A percentile compares a stretch with the other conserved stretches of the same genome.
These are phyloP conservation scores for Phaseolus coccineus DNA, from an alignment of 331 rosid genomes.

Conservation along the genomic window DNA sequence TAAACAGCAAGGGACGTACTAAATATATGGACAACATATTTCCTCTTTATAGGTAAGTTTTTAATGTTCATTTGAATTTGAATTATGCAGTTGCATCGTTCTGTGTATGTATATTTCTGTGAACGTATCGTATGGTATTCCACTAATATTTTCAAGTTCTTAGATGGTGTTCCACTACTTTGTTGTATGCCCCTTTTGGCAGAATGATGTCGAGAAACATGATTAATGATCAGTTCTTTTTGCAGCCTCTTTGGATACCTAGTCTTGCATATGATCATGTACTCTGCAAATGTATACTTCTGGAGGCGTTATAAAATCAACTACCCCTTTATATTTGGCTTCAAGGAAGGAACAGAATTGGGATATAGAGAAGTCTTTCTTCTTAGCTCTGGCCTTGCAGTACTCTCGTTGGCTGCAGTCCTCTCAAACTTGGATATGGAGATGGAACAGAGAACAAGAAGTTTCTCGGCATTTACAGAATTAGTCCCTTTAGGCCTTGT, in stretches of 20 bases:
- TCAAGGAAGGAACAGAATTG: slow-evolving; percentile 75
- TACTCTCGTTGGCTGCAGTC: slow-evolving; percentile 62
- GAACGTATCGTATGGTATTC: neutral
- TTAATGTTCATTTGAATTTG: neutral
- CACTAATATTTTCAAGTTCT: neutral
- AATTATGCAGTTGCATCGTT: neutral
- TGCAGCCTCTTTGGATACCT: slow-evolving; percentile 75
- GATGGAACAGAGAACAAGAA: slow-evolving; percentile 59
- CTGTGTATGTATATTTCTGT: too few relatives aligned
- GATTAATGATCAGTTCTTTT: slow-evolving; percentile 31
- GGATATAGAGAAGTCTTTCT: slow-evolving; percentile 61
- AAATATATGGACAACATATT: slow-evolving; percentile 56
- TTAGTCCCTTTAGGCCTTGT: slow-evolving; percentile 67
- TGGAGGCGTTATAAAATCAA: slow-evolving; percentile 76
- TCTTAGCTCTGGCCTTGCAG: slow-evolving; percentile 63
- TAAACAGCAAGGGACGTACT: slow-evolving; percentile 41
- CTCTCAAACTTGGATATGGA: slow-evolving; percentile 79
- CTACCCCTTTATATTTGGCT: slow-evolving; percentile 71
- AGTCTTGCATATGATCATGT: slow-evolving; percentile 65
- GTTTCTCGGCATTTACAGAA: slow-evolving; percentile 53
- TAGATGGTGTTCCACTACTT: neutral
- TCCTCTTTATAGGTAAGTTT: slow-evolving; percentile 76
- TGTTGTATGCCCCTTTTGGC: neutral
- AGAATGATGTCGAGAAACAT: slow-evolving; percentile 9
- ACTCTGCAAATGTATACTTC: slow-evolving; percentile 63